A percentile compares a stretch with the other conserved stretches of the same genome.
Conservation (phyloP, 148 eudicot genomes). For the Spergularia marina region DNA sequence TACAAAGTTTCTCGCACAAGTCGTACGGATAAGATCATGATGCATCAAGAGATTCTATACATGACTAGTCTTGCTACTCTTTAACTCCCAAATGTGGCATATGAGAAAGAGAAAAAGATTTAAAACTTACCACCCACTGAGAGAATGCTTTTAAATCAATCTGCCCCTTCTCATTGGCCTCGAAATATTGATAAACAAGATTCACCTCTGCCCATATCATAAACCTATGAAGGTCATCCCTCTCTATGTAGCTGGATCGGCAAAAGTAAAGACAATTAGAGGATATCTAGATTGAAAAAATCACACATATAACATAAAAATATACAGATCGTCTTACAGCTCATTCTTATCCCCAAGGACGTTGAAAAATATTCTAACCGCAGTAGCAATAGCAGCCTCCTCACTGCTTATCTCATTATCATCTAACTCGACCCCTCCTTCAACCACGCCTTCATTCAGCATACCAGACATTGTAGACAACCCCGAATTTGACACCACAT, state of each 20-base stretch:
- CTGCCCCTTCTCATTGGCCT: slow-evolving; percentile 52
- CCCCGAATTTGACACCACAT: slow-evolving; percentile 70
- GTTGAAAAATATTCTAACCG: slow-evolving; percentile 60
- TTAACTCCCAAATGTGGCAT: not conserved
- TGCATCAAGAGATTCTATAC: not conserved
- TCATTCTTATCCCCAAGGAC: slow-evolving; percentile 37
- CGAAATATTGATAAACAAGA: slow-evolving; percentile 49
- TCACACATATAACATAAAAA: not conserved
- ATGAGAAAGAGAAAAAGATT: slow-evolving; percentile 6
- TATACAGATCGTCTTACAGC: slow-evolving; percentile 17
- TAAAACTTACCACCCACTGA: slow-evolving; percentile 74
- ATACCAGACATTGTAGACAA: slow-evolving; percentile 62
- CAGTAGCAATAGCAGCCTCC: slow-evolving; percentile 85
- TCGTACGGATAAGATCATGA: not conserved
- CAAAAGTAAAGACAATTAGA: not conserved
- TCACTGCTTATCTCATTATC: slow-evolving; percentile 73
- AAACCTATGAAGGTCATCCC: slow-evolving; percentile 55
- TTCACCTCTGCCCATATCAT: slow-evolving; percentile 78
- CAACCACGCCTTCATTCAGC: slow-evolving; percentile 52
- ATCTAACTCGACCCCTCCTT: slow-evolving; percentile 55
- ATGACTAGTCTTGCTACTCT: no score
- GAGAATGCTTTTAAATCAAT: slow-evolving; percentile 53
- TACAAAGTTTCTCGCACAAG: no score
- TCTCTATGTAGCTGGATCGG: slow-evolving; percentile 53
- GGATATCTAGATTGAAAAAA: not conserved